Percentiles rank a stretch among this genome's conserved stretches.
phyloP scores from a whole-genome alignment of 2,329 filamentous ascomycete species.

The Sporothrix variecibatus region DNA sequence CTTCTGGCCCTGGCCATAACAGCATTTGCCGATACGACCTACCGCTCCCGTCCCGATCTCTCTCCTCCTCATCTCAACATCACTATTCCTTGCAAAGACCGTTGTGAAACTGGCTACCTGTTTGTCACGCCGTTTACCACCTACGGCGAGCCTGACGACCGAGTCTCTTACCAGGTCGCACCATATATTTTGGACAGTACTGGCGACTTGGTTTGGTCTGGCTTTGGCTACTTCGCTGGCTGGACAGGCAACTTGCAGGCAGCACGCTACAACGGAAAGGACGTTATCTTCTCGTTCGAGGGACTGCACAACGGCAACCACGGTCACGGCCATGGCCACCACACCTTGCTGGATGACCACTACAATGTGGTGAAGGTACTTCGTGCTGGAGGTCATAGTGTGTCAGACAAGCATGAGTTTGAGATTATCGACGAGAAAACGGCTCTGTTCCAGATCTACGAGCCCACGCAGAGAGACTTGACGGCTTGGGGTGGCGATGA shows the following conservation, averaged over 20 bases:
- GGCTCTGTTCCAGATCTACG: slow-evolving; percentile 55
- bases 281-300: slow-evolving; percentile 57
- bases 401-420: slow-evolving; percentile 59
- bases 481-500: slow-evolving; percentile 47
- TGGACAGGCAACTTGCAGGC: slow-evolving; percentile 58
- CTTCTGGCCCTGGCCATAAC: neutral
- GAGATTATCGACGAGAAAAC: slow-evolving; percentile 55
- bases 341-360: slow-evolving; percentile 54
- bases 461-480: slow-evolving; percentile 51
- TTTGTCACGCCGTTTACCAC: slow-evolving; percentile 33
- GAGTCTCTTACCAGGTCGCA: slow-evolving; percentile 47
- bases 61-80: slow-evolving; percentile 40
- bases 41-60: slow-evolving; percentile 35
- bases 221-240: slow-evolving; percentile 54
- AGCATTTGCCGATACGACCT: slow-evolving; percentile 12
- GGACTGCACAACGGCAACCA: slow-evolving; percentile 54
- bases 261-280: slow-evolving; percentile 51
- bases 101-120: slow-evolving; percentile 42
- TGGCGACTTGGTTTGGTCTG: slow-evolving; percentile 60
- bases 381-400: slow-evolving; percentile 52
- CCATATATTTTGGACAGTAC: slow-evolving; percentile 58
- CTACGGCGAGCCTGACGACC: slow-evolving; percentile 33
- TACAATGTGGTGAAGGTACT: slow-evolving; percentile 58
- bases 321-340: slow-evolving; percentile 57
- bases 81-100: slow-evolving; percentile 40